Percentiles rank a stretch among this genome's conserved stretches.
phyloP scores from a whole-genome alignment of 345 rosid genomes.

The Citrus maxima region DNA sequence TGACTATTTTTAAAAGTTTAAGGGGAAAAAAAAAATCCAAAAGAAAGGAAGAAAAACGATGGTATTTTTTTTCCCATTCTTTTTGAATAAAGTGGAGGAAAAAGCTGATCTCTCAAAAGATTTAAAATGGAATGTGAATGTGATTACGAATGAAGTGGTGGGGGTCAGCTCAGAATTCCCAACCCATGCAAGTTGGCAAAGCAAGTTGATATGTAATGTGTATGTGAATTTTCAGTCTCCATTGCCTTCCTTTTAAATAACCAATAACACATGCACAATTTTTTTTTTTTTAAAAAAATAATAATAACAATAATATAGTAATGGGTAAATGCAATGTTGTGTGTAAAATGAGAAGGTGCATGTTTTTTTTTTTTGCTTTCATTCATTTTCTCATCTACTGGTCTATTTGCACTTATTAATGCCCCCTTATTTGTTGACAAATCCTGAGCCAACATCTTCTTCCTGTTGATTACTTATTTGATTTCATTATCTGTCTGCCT shows the following conservation, averaged over 20 bases:
- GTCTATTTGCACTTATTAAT: slow-evolving; percentile 16
- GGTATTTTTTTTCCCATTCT: not conserved
- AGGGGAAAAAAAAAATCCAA: too few species aligned
- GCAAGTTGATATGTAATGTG: not conserved
- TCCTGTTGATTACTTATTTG: not conserved
- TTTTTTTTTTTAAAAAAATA: not conserved
- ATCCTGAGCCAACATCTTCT: slow-evolving; percentile 17
- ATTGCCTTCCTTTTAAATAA: not conserved
- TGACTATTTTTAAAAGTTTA: too few species aligned
- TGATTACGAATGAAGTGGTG: slow-evolving; percentile 8
- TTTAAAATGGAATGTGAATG: slow-evolving; percentile 5
- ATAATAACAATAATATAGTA: too few species aligned
- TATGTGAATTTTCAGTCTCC: too few species aligned
- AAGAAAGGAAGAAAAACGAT: not conserved
- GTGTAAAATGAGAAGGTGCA: slow-evolving; percentile 7
- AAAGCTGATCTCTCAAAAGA: not conserved
- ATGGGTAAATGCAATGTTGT: not conserved
- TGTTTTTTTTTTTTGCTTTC: not conserved
- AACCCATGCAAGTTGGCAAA: slow-evolving; percentile 19
- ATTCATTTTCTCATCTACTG: slow-evolving; percentile 12
- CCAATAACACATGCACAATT: not conserved
- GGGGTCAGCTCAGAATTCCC: slow-evolving; percentile 18
- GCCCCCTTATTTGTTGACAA: slow-evolving; percentile 23
- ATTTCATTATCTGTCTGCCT: not conserved
- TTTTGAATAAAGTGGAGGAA: not conserved